A percentile compares a stretch with the other conserved stretches of the same genome.
These are phyloP conservation scores for Alloascoidea africana DNA, from an alignment of 805 yeast genomes.

Conservation along the genomic window DNA sequence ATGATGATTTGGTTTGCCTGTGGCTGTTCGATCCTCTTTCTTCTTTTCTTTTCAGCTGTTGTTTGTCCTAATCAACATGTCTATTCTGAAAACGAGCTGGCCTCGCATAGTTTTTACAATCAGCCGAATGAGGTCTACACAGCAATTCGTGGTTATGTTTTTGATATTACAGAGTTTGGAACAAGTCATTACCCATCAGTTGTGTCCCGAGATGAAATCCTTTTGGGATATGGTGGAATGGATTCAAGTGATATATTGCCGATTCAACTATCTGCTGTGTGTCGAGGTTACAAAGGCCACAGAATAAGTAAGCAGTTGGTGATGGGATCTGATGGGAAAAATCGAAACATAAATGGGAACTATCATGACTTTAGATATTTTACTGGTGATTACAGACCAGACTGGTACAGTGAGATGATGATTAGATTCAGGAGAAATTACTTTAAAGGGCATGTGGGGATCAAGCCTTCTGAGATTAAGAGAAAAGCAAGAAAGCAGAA, in stretches of 20 bases:
- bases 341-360: slow-evolving; percentile 20
- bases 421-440: slow-evolving; percentile 18
- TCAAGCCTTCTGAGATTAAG: slow-evolving; percentile 16
- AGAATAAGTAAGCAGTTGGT: slow-evolving; percentile 15
- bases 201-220: slow-evolving; percentile 17
- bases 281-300: slow-evolving; percentile 18
- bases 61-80: slow-evolving; percentile 25
- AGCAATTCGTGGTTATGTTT: slow-evolving; percentile 23
- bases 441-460: slow-evolving; percentile 21
- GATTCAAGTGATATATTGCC: slow-evolving; percentile 22
- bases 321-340: slow-evolving; percentile 15
- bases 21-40: slow-evolving; percentile 15
- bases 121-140: slow-evolving; percentile 18
- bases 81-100: slow-evolving; percentile 16
- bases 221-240: slow-evolving; percentile 22
- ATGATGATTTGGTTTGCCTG: slow-evolving; percentile 24
- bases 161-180: slow-evolving; percentile 21
- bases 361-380: slow-evolving; percentile 25
- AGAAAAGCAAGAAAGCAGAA: slow-evolving; percentile 12
- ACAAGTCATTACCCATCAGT: slow-evolving; percentile 22
- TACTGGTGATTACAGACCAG: slow-evolving; percentile 23
- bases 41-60: slow-evolving; percentile 23
- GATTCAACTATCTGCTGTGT: slow-evolving; percentile 22
- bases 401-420: slow-evolving; percentile 25
- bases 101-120: slow-evolving; percentile 14